Evolutionary conservation across 2,329 filamentous ascomycete genomes (phyloP).

Genomic region (Lasiodiplodia sp.): DNA sequence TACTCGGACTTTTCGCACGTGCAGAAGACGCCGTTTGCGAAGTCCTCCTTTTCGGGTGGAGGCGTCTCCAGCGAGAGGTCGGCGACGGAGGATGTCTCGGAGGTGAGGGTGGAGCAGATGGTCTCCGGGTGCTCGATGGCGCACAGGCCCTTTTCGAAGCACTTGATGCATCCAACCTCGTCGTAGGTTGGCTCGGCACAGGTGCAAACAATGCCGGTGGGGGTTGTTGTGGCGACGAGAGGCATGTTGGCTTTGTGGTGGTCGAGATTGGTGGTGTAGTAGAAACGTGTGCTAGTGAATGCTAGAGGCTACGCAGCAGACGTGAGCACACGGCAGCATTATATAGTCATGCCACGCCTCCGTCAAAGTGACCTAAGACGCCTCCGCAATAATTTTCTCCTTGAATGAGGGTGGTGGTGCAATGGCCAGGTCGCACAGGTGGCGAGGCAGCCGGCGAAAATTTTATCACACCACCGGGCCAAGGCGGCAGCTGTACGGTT

Average conservation of each 20-base stretch:
- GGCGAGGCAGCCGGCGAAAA: conserved; percentile 12
- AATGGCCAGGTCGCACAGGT: conserved; percentile 14
- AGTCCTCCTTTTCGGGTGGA: neutral
- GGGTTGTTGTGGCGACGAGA: neutral
- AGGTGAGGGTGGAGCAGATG: conserved; percentile 7
- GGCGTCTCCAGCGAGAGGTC: conserved; percentile 7
- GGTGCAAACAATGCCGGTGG: conserved; percentile 28
- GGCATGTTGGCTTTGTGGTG: conserved; percentile 6
- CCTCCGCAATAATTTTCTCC: conserved; percentile 6
- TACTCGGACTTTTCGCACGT: conserved; percentile 29
- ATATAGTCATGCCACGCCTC: conserved; percentile 12
- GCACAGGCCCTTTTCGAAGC: conserved; percentile 25
- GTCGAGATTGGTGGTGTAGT: neutral
- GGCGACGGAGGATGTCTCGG: conserved; percentile 18
- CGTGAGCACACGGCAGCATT: neutral
- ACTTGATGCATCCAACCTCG: conserved; percentile 28
- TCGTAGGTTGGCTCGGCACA: conserved; percentile 29
- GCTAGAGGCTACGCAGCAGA: conserved; percentile 21
- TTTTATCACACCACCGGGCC: conserved; percentile 25
- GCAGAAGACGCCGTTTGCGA: conserved; percentile 29
- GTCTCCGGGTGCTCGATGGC: conserved; percentile 27
- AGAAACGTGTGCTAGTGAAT: conserved; percentile 9
- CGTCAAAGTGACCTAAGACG: conserved; percentile 8
- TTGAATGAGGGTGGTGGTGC: conserved; percentile 18
- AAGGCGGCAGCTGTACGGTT: conserved; percentile 7